Evolutionary conservation across 495 filamentous ascomycete species (phyloP).

Genomic region (Alectoria sarmentosa): DNA sequence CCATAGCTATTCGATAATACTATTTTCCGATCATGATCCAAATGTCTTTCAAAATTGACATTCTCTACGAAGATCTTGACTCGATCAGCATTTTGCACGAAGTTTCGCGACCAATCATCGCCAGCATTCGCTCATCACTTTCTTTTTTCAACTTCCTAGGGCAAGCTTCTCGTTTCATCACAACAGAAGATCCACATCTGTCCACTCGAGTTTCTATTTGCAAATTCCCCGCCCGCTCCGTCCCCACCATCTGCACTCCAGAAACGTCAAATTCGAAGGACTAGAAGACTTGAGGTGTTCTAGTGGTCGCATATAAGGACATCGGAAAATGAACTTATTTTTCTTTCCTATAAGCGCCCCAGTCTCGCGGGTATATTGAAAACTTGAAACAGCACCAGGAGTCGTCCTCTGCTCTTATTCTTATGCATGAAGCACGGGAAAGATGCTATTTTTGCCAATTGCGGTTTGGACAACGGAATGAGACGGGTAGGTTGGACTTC

Average conservation of each 20-base stretch:
- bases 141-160: not conserved
- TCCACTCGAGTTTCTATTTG: conserved; percentile 13
- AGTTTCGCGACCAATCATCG: not conserved
- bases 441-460: conserved; percentile 11
- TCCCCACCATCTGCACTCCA: not conserved
- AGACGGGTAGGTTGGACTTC: not conserved
- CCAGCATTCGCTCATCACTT: not conserved
- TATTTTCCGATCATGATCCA: not conserved
- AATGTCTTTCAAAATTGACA: not conserved
- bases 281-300: not conserved
- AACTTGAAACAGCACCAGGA: conserved; percentile 13
- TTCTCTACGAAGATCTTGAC: not conserved
- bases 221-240: not conserved
- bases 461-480: not conserved
- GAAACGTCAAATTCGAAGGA: not conserved
- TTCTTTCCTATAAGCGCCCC: conserved; percentile 14
- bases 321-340: not conserved
- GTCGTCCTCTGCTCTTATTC: too few species aligned
- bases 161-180: conserved; percentile 13
- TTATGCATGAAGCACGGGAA: conserved; percentile 7
- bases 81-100: not conserved
- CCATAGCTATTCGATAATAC: conserved; percentile 7
- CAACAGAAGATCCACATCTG: conserved; percentile 12
- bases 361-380: conserved; percentile 7
- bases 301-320: conserved; percentile 12